These are phyloP conservation scores for Leptodontidium sp. DNA, from an alignment of 2,329 filamentous ascomycete genomes.

Conservation along the genomic window DNA sequence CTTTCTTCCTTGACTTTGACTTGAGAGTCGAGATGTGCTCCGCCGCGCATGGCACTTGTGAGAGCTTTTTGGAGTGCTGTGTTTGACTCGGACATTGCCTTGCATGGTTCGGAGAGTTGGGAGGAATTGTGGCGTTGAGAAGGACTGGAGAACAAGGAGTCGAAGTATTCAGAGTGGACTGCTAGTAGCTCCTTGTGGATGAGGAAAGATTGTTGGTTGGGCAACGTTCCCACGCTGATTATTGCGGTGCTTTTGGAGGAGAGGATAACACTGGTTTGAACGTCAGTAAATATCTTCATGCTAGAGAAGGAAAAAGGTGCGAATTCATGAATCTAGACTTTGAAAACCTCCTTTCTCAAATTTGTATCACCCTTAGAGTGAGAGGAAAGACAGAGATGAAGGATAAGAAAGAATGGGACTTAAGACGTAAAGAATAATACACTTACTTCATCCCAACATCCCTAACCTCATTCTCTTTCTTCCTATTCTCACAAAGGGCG, in stretches of 20 bases:
- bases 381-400: not conserved
- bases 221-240: not conserved
- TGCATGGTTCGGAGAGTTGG: not conserved
- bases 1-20: not conserved
- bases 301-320: too few relatives aligned
- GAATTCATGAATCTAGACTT: too few relatives aligned
- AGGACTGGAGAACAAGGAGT: not conserved
- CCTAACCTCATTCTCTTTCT: not conserved
- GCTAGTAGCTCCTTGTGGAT: conserved; percentile 13
- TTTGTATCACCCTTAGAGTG: not conserved
- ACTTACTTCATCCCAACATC: conserved; percentile 20
- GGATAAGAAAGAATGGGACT: not conserved
- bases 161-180: conserved; percentile 12
- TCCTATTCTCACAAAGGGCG: not conserved
- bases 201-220: too few relatives aligned
- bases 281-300: not conserved
- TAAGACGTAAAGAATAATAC: not conserved
- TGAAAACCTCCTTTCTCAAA: not conserved
- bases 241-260: not conserved
- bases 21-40: not conserved
- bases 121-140: not conserved
- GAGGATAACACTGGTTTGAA: not conserved
- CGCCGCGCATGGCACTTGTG: not conserved
- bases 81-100: not conserved
- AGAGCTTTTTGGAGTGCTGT: not conserved